Base-by-base conservation (phyloP, 768 basidiomycete genomes). In the Auricularia sp. region DNA sequence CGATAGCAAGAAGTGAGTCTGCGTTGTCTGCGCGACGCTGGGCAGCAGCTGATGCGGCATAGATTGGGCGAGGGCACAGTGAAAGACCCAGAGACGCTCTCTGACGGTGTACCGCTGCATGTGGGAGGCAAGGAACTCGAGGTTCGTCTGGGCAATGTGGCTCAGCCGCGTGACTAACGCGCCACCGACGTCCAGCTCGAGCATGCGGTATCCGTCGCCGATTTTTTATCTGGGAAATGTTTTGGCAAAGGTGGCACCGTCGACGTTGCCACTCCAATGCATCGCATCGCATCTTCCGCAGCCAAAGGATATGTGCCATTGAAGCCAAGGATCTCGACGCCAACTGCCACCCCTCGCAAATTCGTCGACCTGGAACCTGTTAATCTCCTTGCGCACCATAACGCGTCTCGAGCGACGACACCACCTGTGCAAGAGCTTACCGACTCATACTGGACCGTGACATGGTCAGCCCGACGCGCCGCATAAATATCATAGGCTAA, bases 191-290 rank as follows among this genome's bases (percentile, higher is more conserved):
- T 29, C 24, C 56, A 59, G 56, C 24, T 90, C 35, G 89, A 92
- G 67, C 80, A 83, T 61, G 63, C 75, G 2, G 77, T 91, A 62
- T 75, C 83, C 13, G 75, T 74, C 21, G 75, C 73, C 51, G 86
- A 89, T 64, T 91, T 79, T 71, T 69, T 85, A 18, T 85, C 87
- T 58, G 88, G 89, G 1, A 74, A 76, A 63, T 89, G 87, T 69
- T 91, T 90, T 70, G 83, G 82, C 8, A 73, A 72, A 63, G 75
- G 70, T 37, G 71, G 66, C 42, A 64, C 62, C 47, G 70, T 67
- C 59, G 63, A 69, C 62, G 65, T 65, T 56, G 65, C 64, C 67
- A 71, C 71, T 18, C 54, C 62, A 62, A 39, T 54, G 51, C 34
- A 63, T 35, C 63, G 65, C 63, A 74, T 64, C 70, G 75, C 71